Evolutionary conservation across 2,329 filamentous ascomycete genomes (phyloP).

Genomic region (Pseudogymnoascus sp.): DNA sequence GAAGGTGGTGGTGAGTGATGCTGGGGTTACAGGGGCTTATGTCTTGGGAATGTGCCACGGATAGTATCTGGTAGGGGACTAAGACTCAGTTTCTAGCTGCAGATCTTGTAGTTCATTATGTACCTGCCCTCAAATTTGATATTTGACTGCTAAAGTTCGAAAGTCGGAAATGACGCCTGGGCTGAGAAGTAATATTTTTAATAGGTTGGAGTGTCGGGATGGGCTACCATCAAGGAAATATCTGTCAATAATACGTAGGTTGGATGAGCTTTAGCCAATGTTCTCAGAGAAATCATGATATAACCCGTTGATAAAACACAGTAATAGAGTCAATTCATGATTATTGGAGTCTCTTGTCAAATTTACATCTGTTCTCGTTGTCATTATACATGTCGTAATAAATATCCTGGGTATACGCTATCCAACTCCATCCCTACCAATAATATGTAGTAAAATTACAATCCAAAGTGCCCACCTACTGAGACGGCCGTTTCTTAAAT

Average conservation of each 20-base stretch:
- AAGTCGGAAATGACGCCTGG: no score
- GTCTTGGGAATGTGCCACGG: no score
- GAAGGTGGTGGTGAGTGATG: background rate
- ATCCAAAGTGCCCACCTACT: background rate
- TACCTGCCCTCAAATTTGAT: no score
- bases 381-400: background rate
- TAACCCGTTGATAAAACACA: background rate
- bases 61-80: no score
- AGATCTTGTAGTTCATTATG: no score
- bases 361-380: background rate
- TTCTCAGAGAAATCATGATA: background rate
- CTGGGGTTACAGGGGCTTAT: background rate
- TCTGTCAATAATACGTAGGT: no score
- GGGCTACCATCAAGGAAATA: no score
- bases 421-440: background rate
- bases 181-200: no score
- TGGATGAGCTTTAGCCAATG: no score
- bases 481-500: background rate
- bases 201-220: no score
- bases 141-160: no score
- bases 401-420: constrained; percentile 1
- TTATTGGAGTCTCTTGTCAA: background rate
- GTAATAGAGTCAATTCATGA: background rate
- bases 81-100: no score
- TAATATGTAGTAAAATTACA: background rate